These are phyloP conservation scores for Kodamaea nitidulidarum DNA, from an alignment of 805 yeast genomes.

Conservation along the genomic window DNA sequence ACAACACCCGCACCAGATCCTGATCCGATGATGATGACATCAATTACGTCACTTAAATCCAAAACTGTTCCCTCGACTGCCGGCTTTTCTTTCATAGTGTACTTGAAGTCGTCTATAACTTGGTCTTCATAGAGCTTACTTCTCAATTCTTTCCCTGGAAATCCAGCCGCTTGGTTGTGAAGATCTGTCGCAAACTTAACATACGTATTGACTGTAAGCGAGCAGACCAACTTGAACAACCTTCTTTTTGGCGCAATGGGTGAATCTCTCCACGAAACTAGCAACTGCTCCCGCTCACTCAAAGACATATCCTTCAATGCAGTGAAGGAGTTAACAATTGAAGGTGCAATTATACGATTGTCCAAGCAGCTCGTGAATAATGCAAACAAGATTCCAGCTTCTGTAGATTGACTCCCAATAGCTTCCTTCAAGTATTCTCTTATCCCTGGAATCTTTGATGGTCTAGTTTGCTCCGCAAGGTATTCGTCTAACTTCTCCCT, in stretches of 20 bases:
- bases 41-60: slow-evolving; percentile 32
- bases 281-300: slow-evolving; percentile 27
- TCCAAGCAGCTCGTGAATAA: slow-evolving; percentile 24
- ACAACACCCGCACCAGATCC: slow-evolving; percentile 7
- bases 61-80: slow-evolving; percentile 24
- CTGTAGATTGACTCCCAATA: neutral
- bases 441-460: slow-evolving; percentile 29
- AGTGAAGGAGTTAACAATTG: slow-evolving; percentile 32
- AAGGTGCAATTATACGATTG: slow-evolving; percentile 29
- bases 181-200: slow-evolving; percentile 26
- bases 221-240: slow-evolving; percentile 27
- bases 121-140: slow-evolving; percentile 26
- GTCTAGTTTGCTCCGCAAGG: slow-evolving; percentile 19
- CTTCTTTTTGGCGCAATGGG: slow-evolving; percentile 32
- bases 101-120: slow-evolving; percentile 22
- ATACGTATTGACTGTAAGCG: slow-evolving; percentile 25
- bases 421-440: slow-evolving; percentile 11
- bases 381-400: slow-evolving; percentile 13
- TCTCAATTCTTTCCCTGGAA: slow-evolving; percentile 32
- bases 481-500: slow-evolving; percentile 28
- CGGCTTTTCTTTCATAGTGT: slow-evolving; percentile 31
- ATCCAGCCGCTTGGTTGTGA: slow-evolving; percentile 35
- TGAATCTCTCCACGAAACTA: slow-evolving; percentile 40
- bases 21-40: slow-evolving; percentile 14
- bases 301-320: slow-evolving; percentile 33